phyloP scores from a whole-genome alignment of 2,329 filamentous ascomycete genomes.

The Calonectria crousiana region DNA sequence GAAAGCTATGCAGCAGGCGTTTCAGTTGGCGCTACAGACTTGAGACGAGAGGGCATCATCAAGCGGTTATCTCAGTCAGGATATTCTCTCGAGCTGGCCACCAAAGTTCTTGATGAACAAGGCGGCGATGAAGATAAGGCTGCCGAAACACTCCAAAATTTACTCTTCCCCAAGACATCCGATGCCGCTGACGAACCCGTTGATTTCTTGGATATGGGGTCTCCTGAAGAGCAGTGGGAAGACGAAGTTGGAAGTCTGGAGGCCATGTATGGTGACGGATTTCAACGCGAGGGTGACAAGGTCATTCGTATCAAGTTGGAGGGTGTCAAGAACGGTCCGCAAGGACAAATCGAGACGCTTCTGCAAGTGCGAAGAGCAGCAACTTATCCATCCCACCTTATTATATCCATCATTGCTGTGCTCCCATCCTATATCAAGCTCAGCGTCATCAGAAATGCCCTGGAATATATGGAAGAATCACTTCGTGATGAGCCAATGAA shows the following conservation, averaged over 20 bases:
- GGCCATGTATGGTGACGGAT: constrained; percentile 86
- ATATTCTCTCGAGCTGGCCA: constrained; percentile 87
- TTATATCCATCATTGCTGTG: constrained; percentile 76
- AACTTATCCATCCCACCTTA: constrained; percentile 78
- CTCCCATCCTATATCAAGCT: constrained; percentile 94
- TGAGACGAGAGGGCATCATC: constrained; percentile 84
- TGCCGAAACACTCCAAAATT: constrained; percentile 81
- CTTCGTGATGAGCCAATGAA: constrained; percentile 88
- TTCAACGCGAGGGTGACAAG: constrained; percentile 68
- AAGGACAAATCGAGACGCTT: constrained; percentile 64
- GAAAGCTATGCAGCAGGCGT: constrained; percentile 93
- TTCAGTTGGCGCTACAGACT: constrained; percentile 83
- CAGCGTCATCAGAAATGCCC: constrained; percentile 83
- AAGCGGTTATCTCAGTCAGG: constrained; percentile 85
- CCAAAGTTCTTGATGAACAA: constrained; percentile 78
- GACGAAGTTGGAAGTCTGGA: constrained; percentile 88
- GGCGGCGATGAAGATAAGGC: constrained; percentile 80
- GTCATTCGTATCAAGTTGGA: constrained; percentile 79
- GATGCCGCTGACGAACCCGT: constrained; percentile 44
- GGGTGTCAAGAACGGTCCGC: constrained; percentile 62
- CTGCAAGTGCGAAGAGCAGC: constrained; percentile 78
- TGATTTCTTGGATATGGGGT: constrained; percentile 61
- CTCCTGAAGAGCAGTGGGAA: constrained; percentile 77
- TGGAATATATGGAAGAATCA: constrained; percentile 77
- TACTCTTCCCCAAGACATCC: constrained; percentile 46